These are phyloP conservation scores for Panellus pusillus DNA, from an alignment of 768 basidiomycete species.

Conservation along the genomic window DNA sequence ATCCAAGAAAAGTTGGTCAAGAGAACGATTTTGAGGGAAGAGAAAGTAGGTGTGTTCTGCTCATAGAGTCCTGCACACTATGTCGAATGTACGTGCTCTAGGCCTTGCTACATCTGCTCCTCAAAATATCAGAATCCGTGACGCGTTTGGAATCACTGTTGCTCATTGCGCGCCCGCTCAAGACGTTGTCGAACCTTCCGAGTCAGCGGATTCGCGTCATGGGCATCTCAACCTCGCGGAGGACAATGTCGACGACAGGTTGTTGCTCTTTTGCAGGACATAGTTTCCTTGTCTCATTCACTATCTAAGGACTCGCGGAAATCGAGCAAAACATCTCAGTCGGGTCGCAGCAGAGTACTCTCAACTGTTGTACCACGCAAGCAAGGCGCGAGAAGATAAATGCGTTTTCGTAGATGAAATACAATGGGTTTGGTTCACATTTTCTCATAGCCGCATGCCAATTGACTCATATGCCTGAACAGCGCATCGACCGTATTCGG, in stretches of 20 bases:
- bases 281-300: slow-evolving; percentile 1
- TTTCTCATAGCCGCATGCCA: not conserved
- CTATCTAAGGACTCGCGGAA: slow-evolving; percentile 50
- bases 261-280: slow-evolving; percentile 10
- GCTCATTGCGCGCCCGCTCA: slow-evolving; percentile 58
- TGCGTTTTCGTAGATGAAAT: slow-evolving; percentile 82
- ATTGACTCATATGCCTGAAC: slow-evolving; percentile 8
- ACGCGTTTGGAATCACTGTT: slow-evolving; percentile 86
- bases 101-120: slow-evolving; percentile 82
- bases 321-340: slow-evolving; percentile 75
- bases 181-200: slow-evolving; percentile 36
- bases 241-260: slow-evolving; percentile 48
- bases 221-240: slow-evolving; percentile 35
- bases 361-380: slow-evolving; percentile 86
- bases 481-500: slow-evolving; percentile 83
- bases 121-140: slow-evolving; percentile 92
- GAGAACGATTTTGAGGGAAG: slow-evolving; percentile 76
- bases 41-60: slow-evolving; percentile 56
- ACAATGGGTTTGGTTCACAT: slow-evolving; percentile 69
- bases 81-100: slow-evolving; percentile 27
- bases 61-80: too few relatives aligned
- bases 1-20: slow-evolving; percentile 79
- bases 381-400: slow-evolving; percentile 75
- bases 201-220: slow-evolving; percentile 35
- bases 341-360: slow-evolving; percentile 90